Evolutionary conservation across 2,329 filamentous ascomycete species (phyloP), one percentile per base, ranked within the genome.

Genomic region (Scedosporium aurantiacum): DNA sequence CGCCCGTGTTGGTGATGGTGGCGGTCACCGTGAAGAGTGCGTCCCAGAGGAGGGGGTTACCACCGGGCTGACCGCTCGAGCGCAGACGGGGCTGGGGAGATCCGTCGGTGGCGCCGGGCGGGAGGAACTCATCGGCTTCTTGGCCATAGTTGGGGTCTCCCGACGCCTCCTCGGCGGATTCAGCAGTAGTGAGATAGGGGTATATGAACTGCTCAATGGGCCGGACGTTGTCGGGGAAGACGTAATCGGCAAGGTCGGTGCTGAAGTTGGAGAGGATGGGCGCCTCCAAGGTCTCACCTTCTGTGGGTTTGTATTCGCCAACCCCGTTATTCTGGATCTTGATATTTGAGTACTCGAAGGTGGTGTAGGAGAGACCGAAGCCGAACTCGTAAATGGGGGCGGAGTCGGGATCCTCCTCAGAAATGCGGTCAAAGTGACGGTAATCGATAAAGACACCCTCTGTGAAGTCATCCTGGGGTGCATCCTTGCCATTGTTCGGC

Each of bases 341-440:
- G 40, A 94, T 74, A 70, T 89, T 78, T n/a, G 86, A 84, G 76
- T 91, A 91, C 60, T 82, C 72, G 69, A 95, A 93, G 2, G 81
- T 90, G 1, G 89, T 91, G 79, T 94, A 95, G 3, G 84, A 89
- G 12, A 95, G 77, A 61, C 91, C 91, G 68, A 82, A 89, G 6
- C 90, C 90, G 67, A 94, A 95, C 69, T 92, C 89, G 73, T 86
- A 94, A 64, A 89, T 82, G 1, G 90, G 89, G 1, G 83, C 82
- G 60, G 83, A 79, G 66, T 70, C 68, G 25, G 66, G 66, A 60
- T 70, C 71, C 60, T 67, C 69, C 3, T 74, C 69, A 2, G 71
- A 75, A n/a, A 73, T 72, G 68, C 80, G 78, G 74, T 95, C 90
- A 60, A 94, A 90, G 65, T 85, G 79, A 28, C 74, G 72, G 66